Base-by-base conservation (phyloP, 2,329 filamentous ascomycete genomes). In the Coniochaeta sp. region DNA sequence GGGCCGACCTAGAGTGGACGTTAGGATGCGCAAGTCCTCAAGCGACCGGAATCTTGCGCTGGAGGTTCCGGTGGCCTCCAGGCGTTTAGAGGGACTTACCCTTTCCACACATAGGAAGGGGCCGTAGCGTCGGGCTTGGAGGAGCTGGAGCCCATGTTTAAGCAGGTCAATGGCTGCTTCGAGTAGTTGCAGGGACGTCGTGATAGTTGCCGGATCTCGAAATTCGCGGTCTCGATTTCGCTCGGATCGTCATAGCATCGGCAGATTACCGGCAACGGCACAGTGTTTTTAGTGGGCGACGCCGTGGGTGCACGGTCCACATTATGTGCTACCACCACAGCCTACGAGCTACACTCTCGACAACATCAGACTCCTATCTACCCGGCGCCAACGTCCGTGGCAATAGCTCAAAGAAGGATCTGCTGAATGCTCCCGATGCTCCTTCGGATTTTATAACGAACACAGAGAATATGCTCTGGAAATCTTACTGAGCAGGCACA, bases 1-100 rank as follows among this genome's bases (percentile, higher is more conserved):
- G 78, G 56, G 77, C 75, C 61, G 74, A 69, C 62, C 75, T 77
- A 59, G 22, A 42, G 34, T 4, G 19, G 16, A 14, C 19, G 36
- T 57, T 32, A 44, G 55, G 22, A 52, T n/a, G 26, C 12, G 47
- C 10, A 52, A 12, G 19, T 16, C 24, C 24, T 22, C 1, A 4
- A 42, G 32, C 7, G 24, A 32, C 3, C 34, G n/a, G n/a, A n/a
- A n/a, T n/a, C n/a, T n/a, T n/a, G n/a, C n/a, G n/a, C n/a, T n/a
- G n/a, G n/a, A n/a, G n/a, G n/a, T n/a, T n/a, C n/a, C n/a, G n/a
- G n/a, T n/a, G n/a, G n/a, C n/a, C n/a, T n/a, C 26, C 9, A 17
- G 42, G 16, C 47, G 26, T 3, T n/a, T 28, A n/a, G 55, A 28
- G 19, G 2, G 8, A 30, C 55, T 40, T 30, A 57, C 55, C 55